Percentiles rank a stretch among this genome's conserved stretches.
These are phyloP conservation scores for Talinum fruticosum DNA, from an alignment of 148 eudicot species.

Conservation along the genomic window DNA sequence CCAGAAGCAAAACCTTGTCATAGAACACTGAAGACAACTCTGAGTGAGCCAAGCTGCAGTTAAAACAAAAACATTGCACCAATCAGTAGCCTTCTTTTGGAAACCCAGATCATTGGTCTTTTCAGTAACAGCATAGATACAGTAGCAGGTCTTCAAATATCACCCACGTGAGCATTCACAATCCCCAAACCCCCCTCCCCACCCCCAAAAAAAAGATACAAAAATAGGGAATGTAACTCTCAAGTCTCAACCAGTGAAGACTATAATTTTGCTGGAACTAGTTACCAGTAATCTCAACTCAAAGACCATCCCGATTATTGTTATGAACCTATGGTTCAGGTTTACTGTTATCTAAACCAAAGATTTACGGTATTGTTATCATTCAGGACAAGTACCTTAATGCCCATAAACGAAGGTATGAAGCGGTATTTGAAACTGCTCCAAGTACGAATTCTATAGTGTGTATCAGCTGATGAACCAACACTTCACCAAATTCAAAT, in stretches of 20 bases:
- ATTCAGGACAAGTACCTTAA: constrained; percentile 55
- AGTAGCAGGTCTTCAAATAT: not conserved
- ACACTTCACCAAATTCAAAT: constrained; percentile 92
- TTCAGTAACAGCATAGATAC: not conserved
- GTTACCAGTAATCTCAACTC: not conserved
- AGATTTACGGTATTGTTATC: not conserved
- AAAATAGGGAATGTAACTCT: not conserved
- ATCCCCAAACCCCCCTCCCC: not conserved
- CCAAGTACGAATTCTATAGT: constrained; percentile 98
- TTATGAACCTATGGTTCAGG: not conserved
- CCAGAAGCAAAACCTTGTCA: constrained; percentile 83
- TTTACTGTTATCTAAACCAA: not conserved
- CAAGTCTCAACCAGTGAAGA: constrained; percentile 3
- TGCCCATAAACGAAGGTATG: constrained; percentile 97
- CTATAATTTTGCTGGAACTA: not conserved
- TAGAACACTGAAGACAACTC: constrained; percentile 81
- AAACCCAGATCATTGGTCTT: not conserved
- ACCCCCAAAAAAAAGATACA: not conserved
- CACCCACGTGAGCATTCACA: not conserved
- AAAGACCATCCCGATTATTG: not conserved
- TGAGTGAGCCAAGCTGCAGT: constrained; percentile 77
- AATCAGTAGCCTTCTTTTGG: constrained; percentile 7
- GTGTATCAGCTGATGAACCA: constrained; percentile 95
- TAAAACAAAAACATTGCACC: not conserved
- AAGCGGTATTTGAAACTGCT: constrained; percentile 97